Conservation (phyloP, 768 basidiomycete genomes). For the Tylopilus sp. region DNA sequence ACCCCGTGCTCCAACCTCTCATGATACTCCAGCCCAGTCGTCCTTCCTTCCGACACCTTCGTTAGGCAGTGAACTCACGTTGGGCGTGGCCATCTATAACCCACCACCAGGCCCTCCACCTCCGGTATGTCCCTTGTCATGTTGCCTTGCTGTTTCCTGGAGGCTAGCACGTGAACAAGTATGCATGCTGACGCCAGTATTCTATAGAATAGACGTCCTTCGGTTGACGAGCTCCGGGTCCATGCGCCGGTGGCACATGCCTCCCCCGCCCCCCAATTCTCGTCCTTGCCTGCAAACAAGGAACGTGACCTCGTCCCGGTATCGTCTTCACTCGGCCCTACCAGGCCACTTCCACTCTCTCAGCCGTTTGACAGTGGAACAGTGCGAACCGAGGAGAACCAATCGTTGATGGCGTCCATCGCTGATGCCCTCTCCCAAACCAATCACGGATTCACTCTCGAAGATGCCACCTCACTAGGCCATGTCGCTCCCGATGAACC, state of each 20-base stretch:
- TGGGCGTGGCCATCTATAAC: constrained; percentile 13
- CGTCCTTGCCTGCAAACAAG: constrained; percentile 58
- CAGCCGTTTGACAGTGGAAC: constrained; percentile 6
- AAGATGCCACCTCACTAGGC: constrained; percentile 20
- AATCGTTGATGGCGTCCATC: constrained; percentile 38
- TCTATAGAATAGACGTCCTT: constrained; percentile 18
- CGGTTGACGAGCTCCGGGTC: constrained; percentile 28
- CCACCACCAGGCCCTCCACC: constrained; percentile 10
- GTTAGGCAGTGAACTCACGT: constrained; percentile 29
- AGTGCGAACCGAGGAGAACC: constrained; percentile 20
- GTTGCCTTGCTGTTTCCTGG: constrained; percentile 20
- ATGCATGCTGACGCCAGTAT: constrained; percentile 11
- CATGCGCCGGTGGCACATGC: constrained; percentile 3
- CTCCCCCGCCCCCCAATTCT: constrained; percentile 40
- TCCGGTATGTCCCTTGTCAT: constrained; percentile 16
- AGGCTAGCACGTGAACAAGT: constrained; percentile 8
- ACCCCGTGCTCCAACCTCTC: neutral
- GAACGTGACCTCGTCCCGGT: constrained; percentile 28
- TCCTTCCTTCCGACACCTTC: constrained; percentile 33
- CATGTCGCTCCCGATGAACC: constrained; percentile 31
- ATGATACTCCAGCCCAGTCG: constrained; percentile 1
- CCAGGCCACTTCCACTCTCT: constrained; percentile 5
- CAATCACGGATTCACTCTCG: constrained; percentile 24
- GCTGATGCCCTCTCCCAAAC: constrained; percentile 34
- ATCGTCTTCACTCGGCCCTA: constrained; percentile 9